Percentiles rank a stretch among this genome's conserved stretches.
Evolutionary conservation across 2,329 filamentous ascomycete genomes (phyloP).

Genomic region (Colletotrichum orbiculare): DNA sequence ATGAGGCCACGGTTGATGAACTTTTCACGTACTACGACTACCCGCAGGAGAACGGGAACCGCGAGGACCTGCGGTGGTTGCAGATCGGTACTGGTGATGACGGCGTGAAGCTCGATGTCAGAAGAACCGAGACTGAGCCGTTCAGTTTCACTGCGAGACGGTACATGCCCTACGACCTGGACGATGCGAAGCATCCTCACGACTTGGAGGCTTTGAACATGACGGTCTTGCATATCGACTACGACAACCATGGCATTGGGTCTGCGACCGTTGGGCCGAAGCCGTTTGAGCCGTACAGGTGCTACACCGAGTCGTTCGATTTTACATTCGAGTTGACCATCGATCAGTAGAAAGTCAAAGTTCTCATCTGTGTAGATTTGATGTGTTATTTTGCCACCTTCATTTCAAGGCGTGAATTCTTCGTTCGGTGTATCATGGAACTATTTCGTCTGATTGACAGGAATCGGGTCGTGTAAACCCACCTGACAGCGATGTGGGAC

Average conservation of each 20-base stretch:
- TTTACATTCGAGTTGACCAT: constrained; percentile 41
- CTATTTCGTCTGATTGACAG: no score
- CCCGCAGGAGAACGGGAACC: constrained; percentile 65
- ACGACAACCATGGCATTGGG: constrained; percentile 55
- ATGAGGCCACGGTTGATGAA: constrained; percentile 47
- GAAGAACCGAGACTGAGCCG: constrained; percentile 22
- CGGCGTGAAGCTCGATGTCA: constrained; percentile 30
- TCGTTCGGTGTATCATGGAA: no score
- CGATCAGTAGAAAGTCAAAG: neutral
- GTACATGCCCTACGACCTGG: constrained; percentile 53
- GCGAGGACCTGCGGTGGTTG: constrained; percentile 60
- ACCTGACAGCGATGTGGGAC: no score
- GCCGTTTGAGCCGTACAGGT: constrained; percentile 37
- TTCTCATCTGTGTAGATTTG: no score
- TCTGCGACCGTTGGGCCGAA: constrained; percentile 56
- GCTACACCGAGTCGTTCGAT: constrained; percentile 36
- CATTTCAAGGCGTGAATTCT: no score
- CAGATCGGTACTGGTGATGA: constrained; percentile 37
- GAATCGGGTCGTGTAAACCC: no score
- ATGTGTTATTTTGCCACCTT: no score
- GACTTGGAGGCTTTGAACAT: constrained; percentile 55
- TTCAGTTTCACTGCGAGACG: constrained; percentile 54
- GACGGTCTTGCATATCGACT: constrained; percentile 55
- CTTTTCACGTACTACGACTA: constrained; percentile 62
- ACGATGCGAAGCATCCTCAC: constrained; percentile 57